Evolutionary conservation across 805 yeast species (phyloP).

Genomic region (Hanseniaspora clermontiae): DNA sequence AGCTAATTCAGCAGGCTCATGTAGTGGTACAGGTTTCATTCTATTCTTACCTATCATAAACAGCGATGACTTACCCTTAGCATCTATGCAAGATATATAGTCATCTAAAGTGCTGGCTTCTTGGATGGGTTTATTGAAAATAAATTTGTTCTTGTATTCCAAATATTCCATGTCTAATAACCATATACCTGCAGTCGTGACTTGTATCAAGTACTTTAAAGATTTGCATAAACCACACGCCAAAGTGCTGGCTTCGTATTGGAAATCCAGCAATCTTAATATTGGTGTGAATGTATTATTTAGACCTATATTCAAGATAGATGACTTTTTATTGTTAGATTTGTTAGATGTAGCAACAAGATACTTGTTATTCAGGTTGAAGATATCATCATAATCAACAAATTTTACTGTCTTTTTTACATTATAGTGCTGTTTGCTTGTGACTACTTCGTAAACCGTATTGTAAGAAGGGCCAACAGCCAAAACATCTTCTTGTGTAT

Average conservation of each 20-base stretch:
- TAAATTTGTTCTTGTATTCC: slow-evolving; percentile 38
- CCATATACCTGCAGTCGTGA: slow-evolving; percentile 52
- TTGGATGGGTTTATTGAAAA: slow-evolving; percentile 32
- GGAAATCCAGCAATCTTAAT: slow-evolving; percentile 50
- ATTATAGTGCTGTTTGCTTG: slow-evolving; percentile 49
- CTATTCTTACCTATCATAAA: slow-evolving; percentile 34
- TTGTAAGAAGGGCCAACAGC: slow-evolving; percentile 54
- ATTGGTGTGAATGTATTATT: slow-evolving; percentile 55
- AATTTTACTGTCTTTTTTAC: slow-evolving; percentile 58
- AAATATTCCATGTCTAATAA: slow-evolving; percentile 49
- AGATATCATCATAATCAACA: slow-evolving; percentile 58
- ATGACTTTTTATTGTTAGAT: background rate
- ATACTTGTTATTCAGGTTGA: slow-evolving; percentile 56
- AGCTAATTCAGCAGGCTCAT: slow-evolving; percentile 28
- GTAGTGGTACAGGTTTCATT: slow-evolving; percentile 24
- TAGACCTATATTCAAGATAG: slow-evolving; percentile 43
- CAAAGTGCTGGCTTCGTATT: slow-evolving; percentile 45
- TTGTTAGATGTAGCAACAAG: slow-evolving; percentile 48
- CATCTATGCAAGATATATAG: slow-evolving; percentile 47
- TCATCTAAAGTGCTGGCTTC: slow-evolving; percentile 55
- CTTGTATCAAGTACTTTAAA: slow-evolving; percentile 55
- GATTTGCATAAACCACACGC: slow-evolving; percentile 49
- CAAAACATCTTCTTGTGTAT: slow-evolving; percentile 52
- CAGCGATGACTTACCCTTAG: slow-evolving; percentile 59
- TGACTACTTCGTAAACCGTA: slow-evolving; percentile 50